Conservation (phyloP, 1,139 yeast species). For the Blastobotrys indianensis region DNA sequence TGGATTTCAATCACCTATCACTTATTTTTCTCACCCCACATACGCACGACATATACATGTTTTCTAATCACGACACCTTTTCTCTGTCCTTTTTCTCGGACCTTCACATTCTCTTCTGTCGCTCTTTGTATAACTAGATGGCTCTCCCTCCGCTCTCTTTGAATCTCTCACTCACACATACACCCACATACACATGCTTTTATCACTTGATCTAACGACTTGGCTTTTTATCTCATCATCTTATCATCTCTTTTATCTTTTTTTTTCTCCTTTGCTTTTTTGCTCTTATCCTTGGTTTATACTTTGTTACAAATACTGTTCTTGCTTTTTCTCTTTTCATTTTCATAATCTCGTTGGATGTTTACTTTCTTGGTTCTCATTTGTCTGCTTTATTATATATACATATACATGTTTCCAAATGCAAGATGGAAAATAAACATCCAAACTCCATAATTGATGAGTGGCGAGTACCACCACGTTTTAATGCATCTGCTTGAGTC, state of each 20-base stretch:
- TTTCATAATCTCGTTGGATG: not conserved
- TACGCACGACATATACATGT: no score
- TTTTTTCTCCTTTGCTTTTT: not conserved
- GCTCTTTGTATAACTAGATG: not conserved
- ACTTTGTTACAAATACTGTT: not conserved
- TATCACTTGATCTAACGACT: no score
- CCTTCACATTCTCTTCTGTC: not conserved
- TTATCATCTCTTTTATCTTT: no score
- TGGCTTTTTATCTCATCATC: no score
- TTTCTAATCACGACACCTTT: no score
- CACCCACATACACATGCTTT: not conserved
- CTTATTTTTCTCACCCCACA: not conserved
- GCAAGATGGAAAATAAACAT: no score
- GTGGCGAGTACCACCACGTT: no score
- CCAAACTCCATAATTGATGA: no score
- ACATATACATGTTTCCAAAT: no score
- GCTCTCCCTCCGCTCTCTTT: not conserved
- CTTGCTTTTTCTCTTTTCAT: not conserved
- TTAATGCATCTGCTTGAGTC: conserved; percentile 15
- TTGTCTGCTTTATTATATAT: not conserved
- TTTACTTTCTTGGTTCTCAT: not conserved
- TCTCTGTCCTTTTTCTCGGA: conserved; percentile 3
- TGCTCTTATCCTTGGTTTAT: no score
- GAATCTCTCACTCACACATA: not conserved
- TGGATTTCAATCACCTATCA: not conserved